Evolutionary conservation across 31 red algal species (phyloP).

Genomic region (Porphyra umbilicalis): DNA sequence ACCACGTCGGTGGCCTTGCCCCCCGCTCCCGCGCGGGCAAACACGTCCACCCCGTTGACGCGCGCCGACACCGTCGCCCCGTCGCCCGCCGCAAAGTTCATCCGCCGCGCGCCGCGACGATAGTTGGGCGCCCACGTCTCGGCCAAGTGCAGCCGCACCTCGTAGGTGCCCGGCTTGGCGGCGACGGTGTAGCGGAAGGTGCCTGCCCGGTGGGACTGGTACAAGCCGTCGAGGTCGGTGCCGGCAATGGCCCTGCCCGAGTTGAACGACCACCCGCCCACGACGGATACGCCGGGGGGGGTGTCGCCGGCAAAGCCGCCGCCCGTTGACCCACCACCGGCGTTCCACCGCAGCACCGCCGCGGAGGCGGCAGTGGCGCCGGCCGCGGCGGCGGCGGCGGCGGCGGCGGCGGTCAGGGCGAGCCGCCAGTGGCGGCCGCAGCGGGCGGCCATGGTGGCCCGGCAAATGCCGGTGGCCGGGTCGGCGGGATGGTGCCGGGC

Average conservation of each 20-base stretch:
- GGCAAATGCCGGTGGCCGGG: too few relatives aligned
- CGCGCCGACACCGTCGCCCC: neutral
- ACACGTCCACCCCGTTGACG: neutral
- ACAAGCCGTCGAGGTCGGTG: neutral
- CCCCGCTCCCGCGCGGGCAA: neutral
- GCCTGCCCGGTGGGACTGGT: neutral
- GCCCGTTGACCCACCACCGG: neutral
- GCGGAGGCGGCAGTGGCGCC: neutral
- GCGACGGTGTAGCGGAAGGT: neutral
- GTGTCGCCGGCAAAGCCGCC: neutral
- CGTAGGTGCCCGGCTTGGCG: neutral
- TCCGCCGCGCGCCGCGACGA: neutral
- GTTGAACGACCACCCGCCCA: neutral
- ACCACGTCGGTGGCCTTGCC: neutral
- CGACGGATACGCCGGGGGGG: neutral
- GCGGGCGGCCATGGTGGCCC: too few relatives aligned
- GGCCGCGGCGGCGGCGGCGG: neutral
- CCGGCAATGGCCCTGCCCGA: neutral
- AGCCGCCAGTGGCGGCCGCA: too few relatives aligned
- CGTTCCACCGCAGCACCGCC: neutral
- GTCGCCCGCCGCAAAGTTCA: neutral
- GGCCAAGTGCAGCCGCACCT: neutral
- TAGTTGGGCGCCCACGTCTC: neutral
- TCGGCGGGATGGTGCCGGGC: too few relatives aligned
- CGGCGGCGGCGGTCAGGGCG: neutral